Conservation (phyloP, 805 yeast genomes). For the Ascoidea rubescens region DNA sequence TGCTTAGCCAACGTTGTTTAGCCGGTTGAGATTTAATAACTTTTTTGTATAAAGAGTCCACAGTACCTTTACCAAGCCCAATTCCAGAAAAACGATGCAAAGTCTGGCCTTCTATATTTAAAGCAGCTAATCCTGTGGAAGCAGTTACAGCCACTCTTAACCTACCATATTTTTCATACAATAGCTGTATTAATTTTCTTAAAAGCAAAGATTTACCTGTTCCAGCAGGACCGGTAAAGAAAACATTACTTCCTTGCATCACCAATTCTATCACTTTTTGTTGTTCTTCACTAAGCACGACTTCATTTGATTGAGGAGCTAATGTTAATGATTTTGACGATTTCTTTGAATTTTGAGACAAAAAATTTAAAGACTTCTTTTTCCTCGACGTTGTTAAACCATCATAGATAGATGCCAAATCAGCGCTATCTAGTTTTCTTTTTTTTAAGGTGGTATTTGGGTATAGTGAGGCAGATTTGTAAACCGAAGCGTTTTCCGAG, state of each 20-base stretch:
- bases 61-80: constrained; percentile 52
- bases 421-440: no score
- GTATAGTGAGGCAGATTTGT: no score
- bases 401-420: no score
- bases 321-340: no score
- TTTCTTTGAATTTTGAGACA: no score
- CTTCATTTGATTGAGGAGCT: no score
- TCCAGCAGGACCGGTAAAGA: constrained; percentile 97
- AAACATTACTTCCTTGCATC: constrained; percentile 49
- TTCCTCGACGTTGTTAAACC: no score
- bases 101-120: constrained; percentile 70
- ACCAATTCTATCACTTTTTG: constrained; percentile 52
- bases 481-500: no score
- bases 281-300: constrained; percentile 43
- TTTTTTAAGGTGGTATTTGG: no score
- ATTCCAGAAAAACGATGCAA: constrained; percentile 68
- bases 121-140: constrained; percentile 75
- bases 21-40: constrained; percentile 39
- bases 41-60: constrained; percentile 30
- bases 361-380: no score
- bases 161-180: constrained; percentile 29
- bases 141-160: constrained; percentile 65
- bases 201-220: constrained; percentile 93
- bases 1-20: constrained; percentile 36
- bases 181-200: constrained; percentile 40